Base-by-base conservation (phyloP, 2,329 filamentous ascomycete species). In the Colletotrichum zoysiae region DNA sequence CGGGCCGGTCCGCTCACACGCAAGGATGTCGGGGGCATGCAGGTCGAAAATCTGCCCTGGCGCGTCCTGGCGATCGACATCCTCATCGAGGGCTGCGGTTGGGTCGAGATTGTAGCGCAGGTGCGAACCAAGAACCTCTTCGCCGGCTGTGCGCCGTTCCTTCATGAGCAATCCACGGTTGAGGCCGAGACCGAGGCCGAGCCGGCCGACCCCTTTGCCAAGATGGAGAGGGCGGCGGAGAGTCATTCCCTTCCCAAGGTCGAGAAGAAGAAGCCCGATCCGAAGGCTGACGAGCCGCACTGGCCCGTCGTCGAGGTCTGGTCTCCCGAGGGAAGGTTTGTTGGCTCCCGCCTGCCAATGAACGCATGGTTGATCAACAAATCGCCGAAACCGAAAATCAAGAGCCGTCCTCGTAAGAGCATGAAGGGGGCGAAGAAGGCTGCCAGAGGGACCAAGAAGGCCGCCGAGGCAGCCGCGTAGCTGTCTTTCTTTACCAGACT, bases 71-170 rank as follows among this genome's bases (percentile, higher is more conserved):
- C 92, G 11, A 88, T 92, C 0, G 97, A 99, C 78, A 90, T 99
- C 33, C 84, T 99, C 18, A 90, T 99, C 61, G 95, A 98, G 80
- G 95, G 96, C 2, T 92, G 95, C 35, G 96, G 96, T 9, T 99
- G 97, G 93, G 88, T 99, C 2, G 96, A 99, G 81, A 81, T 99
- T 51, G 91, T 91, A 0, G 91, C 91, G 3, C 95, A 99, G 82
- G 89, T 97, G 12, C 89, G 95, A 62, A 88, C 86, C 20, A 87
- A 82, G 77, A 84, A 86, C 70, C 81, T 86, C 66, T 82, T 82
- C 60, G 71, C 73, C 42, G 65, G 79, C 70, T 75, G 75, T 53
- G 65, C 77, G 53, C 67, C 71, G 42, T 72, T 70, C 33, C 68
- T 76, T 26, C 65, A 74, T 59, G 73, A 74, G 42, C 60, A 67